Conservation (phyloP, 345 rosid species). For the Euphorbia tirucalli region DNA sequence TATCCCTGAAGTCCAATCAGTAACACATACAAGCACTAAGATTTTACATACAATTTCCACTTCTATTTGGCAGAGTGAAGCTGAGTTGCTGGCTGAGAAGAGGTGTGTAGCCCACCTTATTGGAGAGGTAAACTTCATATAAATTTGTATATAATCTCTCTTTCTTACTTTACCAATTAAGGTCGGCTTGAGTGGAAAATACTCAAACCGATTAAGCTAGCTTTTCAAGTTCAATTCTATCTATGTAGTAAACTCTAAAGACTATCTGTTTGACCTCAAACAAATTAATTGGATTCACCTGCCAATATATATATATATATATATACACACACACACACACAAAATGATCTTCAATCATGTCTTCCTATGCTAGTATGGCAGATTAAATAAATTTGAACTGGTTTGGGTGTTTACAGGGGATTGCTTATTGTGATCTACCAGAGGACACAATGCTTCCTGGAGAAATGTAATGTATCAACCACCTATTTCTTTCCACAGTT, state of each 20-base stretch:
- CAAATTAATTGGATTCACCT: too few relatives aligned
- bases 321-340: too few relatives aligned
- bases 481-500: conserved; percentile 12
- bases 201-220: too few relatives aligned
- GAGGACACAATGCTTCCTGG: conserved; percentile 99
- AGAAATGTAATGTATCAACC: conserved; percentile 54
- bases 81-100: conserved; percentile 85
- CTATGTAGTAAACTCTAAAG: too few relatives aligned
- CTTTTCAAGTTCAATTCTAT: too few relatives aligned
- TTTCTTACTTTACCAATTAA: background rate
- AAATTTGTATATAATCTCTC: too few relatives aligned
- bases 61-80: conserved; percentile 63
- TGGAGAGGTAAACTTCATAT: conserved; percentile 58
- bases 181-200: too few relatives aligned
- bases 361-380: background rate
- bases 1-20: too few relatives aligned
- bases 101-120: conserved; percentile 96
- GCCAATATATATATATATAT: too few relatives aligned
- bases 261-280: too few relatives aligned
- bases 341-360: background rate
- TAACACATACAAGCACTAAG: too few relatives aligned
- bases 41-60: background rate
- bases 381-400: conserved; percentile 10
- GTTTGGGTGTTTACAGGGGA: conserved; percentile 56
- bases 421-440: conserved; percentile 84